These are phyloP conservation scores for Gonium pectorale DNA, from an alignment of 139 green algal species.

Conservation along the genomic window DNA sequence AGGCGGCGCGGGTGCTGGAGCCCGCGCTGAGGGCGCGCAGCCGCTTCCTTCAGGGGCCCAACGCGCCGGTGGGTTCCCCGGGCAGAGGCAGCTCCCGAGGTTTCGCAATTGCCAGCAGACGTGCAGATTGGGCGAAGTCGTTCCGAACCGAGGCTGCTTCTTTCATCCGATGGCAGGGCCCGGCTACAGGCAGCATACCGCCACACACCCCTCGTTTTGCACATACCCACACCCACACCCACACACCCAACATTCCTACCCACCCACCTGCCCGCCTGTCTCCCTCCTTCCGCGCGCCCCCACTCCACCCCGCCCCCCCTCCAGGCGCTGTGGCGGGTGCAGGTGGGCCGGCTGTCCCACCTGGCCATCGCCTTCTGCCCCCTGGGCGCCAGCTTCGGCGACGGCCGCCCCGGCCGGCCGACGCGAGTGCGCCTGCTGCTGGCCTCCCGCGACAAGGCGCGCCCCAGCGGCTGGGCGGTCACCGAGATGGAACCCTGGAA, in stretches of 20 bases:
- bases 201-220: not conserved
- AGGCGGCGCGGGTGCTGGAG: not conserved
- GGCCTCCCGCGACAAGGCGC: not conserved
- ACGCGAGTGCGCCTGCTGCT: not conserved
- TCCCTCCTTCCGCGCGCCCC: not conserved
- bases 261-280: not conserved
- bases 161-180: not conserved
- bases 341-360: not conserved
- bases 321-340: not conserved
- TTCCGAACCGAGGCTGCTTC: too few relatives aligned
- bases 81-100: not conserved
- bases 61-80: not conserved
- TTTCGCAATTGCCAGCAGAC: not conserved
- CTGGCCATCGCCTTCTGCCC: not conserved
- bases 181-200: not conserved
- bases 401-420: not conserved
- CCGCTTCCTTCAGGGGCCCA: not conserved
- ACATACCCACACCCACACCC: too few relatives aligned
- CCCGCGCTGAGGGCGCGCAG: not conserved
- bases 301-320: not conserved
- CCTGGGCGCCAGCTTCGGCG: not conserved
- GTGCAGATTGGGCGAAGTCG: not conserved
- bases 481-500: not conserved
- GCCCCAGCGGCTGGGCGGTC: not conserved
- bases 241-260: too few relatives aligned